These are phyloP conservation scores for Brassica hybrid DNA, from an alignment of 441 rosid genomes.

Conservation along the genomic window DNA sequence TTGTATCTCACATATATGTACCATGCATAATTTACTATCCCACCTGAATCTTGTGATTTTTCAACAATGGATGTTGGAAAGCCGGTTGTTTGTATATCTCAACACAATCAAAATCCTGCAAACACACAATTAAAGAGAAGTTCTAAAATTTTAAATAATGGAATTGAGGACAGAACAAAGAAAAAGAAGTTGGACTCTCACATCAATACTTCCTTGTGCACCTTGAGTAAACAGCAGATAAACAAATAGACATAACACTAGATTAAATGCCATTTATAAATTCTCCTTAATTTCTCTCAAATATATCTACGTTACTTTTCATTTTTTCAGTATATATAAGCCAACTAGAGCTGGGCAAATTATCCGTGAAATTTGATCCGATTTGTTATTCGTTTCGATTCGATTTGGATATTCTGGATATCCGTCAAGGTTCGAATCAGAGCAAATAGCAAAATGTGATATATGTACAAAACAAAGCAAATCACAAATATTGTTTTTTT, in stretches of 20 bases:
- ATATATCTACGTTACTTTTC: constrained; percentile 5
- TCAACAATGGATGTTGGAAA: constrained; percentile 31
- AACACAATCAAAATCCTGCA: constrained; percentile 30
- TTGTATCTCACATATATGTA: neutral
- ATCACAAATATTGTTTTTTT: no score
- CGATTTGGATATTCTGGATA: no score
- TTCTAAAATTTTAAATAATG: neutral
- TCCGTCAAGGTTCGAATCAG: no score
- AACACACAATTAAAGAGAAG: neutral
- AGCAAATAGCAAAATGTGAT: no score
- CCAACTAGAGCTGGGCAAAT: no score
- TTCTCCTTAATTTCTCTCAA: constrained; percentile 2
- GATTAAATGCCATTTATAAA: constrained; percentile 18
- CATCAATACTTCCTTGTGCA: constrained; percentile 26
- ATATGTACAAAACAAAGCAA: no score
- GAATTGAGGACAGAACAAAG: neutral
- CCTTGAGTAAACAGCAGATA: constrained; percentile 22
- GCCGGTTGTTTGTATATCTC: constrained; percentile 34
- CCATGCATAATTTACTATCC: neutral
- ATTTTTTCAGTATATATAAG: no score
- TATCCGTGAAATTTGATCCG: no score
- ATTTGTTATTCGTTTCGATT: no score
- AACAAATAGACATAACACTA: constrained; percentile 20
- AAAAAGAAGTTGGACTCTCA: constrained; percentile 12
- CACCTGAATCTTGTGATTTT: constrained; percentile 39